phyloP scores from a whole-genome alignment of 495 filamentous ascomycete species.

The Xanthoparmelia taractica region DNA sequence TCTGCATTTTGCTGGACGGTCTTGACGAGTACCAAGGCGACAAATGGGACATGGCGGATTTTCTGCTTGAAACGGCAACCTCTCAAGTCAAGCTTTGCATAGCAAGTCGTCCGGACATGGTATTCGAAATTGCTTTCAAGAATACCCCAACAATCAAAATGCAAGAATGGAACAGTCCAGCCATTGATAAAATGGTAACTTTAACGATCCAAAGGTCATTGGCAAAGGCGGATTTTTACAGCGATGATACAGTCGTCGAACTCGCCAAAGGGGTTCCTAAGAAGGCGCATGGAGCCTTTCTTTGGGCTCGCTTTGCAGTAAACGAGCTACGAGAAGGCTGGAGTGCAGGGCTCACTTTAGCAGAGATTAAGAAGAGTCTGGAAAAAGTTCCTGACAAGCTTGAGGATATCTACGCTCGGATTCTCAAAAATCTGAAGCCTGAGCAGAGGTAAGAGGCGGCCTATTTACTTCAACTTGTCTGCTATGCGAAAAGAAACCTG shows the following conservation, averaged over 20 bases:
- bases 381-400: constrained; percentile 6
- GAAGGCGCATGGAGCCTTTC: constrained; percentile 11
- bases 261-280: background rate
- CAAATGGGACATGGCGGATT: background rate
- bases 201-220: background rate
- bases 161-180: background rate
- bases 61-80: background rate
- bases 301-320: constrained; percentile 13
- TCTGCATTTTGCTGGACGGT: constrained; percentile 3
- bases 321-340: constrained; percentile 1
- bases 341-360: constrained; percentile 1
- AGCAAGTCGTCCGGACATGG: constrained; percentile 3
- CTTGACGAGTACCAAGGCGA: constrained; percentile 2
- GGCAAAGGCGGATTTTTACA: background rate
- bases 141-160: constrained; percentile 5
- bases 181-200: constrained; percentile 5
- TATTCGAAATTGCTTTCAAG: background rate
- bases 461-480: background rate
- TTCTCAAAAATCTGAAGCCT: background rate
- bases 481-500: background rate
- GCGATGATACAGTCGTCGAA: background rate
- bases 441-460: constrained; percentile 2
- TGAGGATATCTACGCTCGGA: constrained; percentile 13
- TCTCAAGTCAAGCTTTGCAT: constrained; percentile 12
- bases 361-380: background rate